A percentile compares a stretch with the other conserved stretches of the same genome.
Evolutionary conservation across 768 basidiomycete species (phyloP).

Genomic region (Dendrothele bispora): DNA sequence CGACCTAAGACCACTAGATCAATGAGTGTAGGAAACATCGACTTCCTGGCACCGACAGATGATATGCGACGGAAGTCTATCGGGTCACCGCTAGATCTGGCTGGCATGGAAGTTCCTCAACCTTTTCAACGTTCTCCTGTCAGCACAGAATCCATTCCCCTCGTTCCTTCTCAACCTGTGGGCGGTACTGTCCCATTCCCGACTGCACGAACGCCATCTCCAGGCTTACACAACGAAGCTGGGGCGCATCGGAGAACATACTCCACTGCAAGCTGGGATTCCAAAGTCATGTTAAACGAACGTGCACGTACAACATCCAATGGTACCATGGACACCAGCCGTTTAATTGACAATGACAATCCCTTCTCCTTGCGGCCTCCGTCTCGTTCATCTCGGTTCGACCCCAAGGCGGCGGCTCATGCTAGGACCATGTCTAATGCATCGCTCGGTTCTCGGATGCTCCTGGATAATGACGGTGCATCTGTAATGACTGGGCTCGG

Average conservation of each 20-base stretch:
- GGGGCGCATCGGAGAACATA: conserved; percentile 43
- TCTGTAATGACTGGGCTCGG: conserved; percentile 42
- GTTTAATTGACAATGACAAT: conserved; percentile 50
- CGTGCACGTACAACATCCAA: conserved; percentile 40
- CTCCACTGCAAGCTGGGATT: conserved; percentile 53
- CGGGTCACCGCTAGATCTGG: conserved; percentile 56
- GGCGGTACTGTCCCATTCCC: conserved; percentile 67
- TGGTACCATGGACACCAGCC: conserved; percentile 43
- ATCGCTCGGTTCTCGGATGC: conserved; percentile 64
- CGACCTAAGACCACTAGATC: conserved; percentile 48
- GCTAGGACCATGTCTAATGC: conserved; percentile 62
- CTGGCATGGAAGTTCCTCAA: conserved; percentile 40
- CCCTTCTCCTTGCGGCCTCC: conserved; percentile 71
- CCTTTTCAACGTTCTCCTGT: conserved; percentile 51
- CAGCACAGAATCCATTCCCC: conserved; percentile 41
- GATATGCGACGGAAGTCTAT: conserved; percentile 55
- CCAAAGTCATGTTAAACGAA: conserved; percentile 41
- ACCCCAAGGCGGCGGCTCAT: conserved; percentile 69
- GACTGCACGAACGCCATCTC: conserved; percentile 50
- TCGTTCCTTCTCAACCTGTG: conserved; percentile 24
- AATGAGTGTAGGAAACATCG: conserved; percentile 66
- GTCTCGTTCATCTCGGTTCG: conserved; percentile 69
- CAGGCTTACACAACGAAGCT: conserved; percentile 31
- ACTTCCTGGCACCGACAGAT: conserved; percentile 41
- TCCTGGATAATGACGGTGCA: conserved; percentile 54